Evolutionary conservation across 2,329 filamentous ascomycete species (phyloP).

Genomic region (Magnaporthiopsis poae): DNA sequence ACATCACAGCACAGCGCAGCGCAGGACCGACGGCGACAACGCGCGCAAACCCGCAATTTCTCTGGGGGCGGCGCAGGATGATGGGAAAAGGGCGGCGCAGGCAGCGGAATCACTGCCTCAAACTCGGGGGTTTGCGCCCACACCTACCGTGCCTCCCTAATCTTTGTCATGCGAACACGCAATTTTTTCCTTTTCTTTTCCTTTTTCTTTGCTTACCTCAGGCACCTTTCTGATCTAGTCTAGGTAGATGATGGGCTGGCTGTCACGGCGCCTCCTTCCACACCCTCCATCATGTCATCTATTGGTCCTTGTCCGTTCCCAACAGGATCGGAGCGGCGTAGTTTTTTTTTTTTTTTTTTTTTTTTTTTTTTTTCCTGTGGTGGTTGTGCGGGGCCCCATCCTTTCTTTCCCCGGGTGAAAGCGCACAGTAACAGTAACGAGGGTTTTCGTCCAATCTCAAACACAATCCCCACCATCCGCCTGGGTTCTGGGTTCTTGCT

Average conservation of each 20-base stretch:
- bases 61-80: background rate
- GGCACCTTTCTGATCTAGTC: too few relatives aligned
- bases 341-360: too few relatives aligned
- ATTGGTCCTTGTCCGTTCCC: background rate
- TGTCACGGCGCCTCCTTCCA: background rate
- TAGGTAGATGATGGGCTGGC: background rate
- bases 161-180: background rate
- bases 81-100: background rate
- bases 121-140: too few relatives aligned
- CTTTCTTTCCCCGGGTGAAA: background rate
- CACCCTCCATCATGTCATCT: too few relatives aligned
- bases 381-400: background rate
- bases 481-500: background rate
- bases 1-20: too few relatives aligned
- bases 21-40: background rate
- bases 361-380: too few relatives aligned
- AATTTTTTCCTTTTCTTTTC: too few relatives aligned
- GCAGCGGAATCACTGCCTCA: background rate
- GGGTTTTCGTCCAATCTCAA: background rate
- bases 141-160: too few relatives aligned
- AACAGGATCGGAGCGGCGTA: background rate
- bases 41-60: background rate
- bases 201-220: too few relatives aligned
- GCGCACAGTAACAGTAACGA: background rate
- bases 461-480: background rate